phyloP scores from a whole-genome alignment of 768 basidiomycete genomes.

The Asterophora lycoperdoides region DNA sequence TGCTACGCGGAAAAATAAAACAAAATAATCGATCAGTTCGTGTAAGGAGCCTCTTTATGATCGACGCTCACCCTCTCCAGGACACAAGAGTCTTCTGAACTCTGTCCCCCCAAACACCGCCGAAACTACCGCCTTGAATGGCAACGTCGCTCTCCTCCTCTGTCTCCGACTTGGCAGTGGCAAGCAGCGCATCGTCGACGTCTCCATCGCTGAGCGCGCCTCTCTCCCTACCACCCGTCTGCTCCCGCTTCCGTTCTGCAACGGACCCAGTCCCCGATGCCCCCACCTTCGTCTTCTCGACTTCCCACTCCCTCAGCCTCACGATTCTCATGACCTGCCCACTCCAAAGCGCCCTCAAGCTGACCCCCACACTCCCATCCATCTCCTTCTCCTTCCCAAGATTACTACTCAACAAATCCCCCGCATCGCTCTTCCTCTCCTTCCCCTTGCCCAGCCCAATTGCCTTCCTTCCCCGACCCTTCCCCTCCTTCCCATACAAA shows the following conservation, averaged over 20 bases:
- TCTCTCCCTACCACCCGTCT: conserved; percentile 15
- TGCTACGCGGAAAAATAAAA: conserved; percentile 10
- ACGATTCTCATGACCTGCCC: conserved; percentile 36
- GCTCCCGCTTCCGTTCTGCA: conserved; percentile 11
- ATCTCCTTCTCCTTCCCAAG: conserved; percentile 22
- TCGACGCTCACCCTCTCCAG: conserved; percentile 37
- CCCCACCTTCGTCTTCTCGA: conserved; percentile 17
- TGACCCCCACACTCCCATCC: conserved; percentile 32
- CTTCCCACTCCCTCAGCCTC: conserved; percentile 35
- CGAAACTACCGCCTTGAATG: conserved; percentile 22
- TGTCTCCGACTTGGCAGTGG: conserved; percentile 30
- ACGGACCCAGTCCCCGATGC: conserved; percentile 4
- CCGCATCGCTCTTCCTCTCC: conserved; percentile 20
- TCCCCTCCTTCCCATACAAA: conserved; percentile 33
- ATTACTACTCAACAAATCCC: conserved; percentile 13
- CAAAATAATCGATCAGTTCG: background rate
- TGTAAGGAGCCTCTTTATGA: background rate
- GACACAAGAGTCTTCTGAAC: conserved; percentile 41
- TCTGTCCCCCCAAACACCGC: conserved; percentile 39
- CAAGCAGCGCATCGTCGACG: conserved; percentile 21
- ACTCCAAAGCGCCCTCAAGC: conserved; percentile 41
- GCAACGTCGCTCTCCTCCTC: conserved; percentile 43
- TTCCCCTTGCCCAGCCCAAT: conserved; percentile 20
- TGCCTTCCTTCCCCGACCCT: conserved; percentile 17
- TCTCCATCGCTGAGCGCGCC: conserved; percentile 40